Percentiles rank a stretch among this genome's conserved stretches.
These are phyloP conservation scores for Epichloe typhina DNA, from an alignment of 2,329 filamentous ascomycete genomes.

Conservation along the genomic window DNA sequence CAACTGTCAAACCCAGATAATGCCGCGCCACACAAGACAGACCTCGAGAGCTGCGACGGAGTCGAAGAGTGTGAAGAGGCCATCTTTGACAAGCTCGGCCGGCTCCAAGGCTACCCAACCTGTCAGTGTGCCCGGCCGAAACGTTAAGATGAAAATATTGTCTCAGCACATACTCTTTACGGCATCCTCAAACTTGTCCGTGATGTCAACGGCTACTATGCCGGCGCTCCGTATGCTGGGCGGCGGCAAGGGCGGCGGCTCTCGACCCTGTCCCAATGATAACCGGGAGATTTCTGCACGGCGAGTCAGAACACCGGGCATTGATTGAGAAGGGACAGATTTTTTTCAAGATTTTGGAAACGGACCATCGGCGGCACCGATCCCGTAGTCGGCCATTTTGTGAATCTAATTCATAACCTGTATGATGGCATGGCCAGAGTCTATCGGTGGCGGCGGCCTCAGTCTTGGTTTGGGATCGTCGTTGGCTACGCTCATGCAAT, in stretches of 20 bases:
- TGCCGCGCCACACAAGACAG: constrained; percentile 9
- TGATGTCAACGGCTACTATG: constrained; percentile 45
- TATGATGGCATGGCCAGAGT: constrained; percentile 3
- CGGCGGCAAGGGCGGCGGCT: constrained; percentile 21
- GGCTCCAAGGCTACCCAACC: constrained; percentile 50
- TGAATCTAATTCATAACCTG: constrained; percentile 4
- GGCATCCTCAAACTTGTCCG: constrained; percentile 39
- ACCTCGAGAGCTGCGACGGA: constrained; percentile 77
- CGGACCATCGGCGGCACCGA: constrained; percentile 23
- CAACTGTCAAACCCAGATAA: background rate
- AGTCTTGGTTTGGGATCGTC: background rate
- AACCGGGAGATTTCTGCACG: constrained; percentile 27
- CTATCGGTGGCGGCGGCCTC: background rate
- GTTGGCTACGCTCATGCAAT: background rate
- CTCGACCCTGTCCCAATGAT: constrained; percentile 23
- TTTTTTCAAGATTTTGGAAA: background rate
- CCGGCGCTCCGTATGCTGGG: constrained; percentile 32
- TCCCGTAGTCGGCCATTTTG: constrained; percentile 23
- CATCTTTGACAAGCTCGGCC: constrained; percentile 87
- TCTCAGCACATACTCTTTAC: constrained; percentile 31
- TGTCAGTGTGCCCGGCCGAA: constrained; percentile 13
- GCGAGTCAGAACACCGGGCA: constrained; percentile 12
- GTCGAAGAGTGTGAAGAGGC: constrained; percentile 85
- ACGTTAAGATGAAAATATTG: background rate
- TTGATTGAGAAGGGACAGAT: background rate